These are phyloP conservation scores for Gynochthodes officinalis DNA, from an alignment of 257 asterid species.

Conservation along the genomic window DNA sequence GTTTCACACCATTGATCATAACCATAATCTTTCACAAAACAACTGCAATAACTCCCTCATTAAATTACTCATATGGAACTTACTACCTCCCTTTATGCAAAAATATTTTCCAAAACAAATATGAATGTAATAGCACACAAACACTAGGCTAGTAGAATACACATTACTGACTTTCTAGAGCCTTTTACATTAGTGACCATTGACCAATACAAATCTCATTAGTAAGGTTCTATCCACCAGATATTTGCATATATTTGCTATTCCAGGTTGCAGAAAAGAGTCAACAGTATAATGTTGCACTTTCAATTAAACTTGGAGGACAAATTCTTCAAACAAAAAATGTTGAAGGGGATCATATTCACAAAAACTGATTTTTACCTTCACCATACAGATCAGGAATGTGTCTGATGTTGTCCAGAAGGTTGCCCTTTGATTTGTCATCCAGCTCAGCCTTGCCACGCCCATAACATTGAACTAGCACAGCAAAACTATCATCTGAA, in stretches of 20 bases:
- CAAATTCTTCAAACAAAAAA: not conserved
- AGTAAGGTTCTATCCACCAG: not conserved
- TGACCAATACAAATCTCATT: not conserved
- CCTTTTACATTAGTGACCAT: not conserved
- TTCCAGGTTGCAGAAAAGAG: not conserved
- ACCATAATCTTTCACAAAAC: not conserved
- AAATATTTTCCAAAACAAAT: not conserved
- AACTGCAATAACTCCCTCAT: not conserved
- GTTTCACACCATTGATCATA: not conserved
- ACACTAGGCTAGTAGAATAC: not conserved
- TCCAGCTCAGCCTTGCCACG: conserved; percentile 24
- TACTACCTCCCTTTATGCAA: not conserved
- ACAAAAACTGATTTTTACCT: conserved; percentile 22
- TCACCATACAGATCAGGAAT: conserved; percentile 32
- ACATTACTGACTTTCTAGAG: not conserved
- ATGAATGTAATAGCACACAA: not conserved
- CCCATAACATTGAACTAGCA: conserved; percentile 51
- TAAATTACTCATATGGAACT: not conserved
- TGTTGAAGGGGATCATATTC: not conserved
- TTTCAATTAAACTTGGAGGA: not conserved
- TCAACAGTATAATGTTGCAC: not conserved
- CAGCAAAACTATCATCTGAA: conserved; percentile 45
- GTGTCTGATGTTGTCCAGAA: conserved; percentile 26
- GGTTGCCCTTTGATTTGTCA: conserved; percentile 24
- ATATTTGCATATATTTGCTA: no score